A percentile compares a stretch with the other conserved stretches of the same genome.
phyloP scores from a whole-genome alignment of 1,284 basidiomycete genomes.

The Cutaneotrichosporon sp. region DNA sequence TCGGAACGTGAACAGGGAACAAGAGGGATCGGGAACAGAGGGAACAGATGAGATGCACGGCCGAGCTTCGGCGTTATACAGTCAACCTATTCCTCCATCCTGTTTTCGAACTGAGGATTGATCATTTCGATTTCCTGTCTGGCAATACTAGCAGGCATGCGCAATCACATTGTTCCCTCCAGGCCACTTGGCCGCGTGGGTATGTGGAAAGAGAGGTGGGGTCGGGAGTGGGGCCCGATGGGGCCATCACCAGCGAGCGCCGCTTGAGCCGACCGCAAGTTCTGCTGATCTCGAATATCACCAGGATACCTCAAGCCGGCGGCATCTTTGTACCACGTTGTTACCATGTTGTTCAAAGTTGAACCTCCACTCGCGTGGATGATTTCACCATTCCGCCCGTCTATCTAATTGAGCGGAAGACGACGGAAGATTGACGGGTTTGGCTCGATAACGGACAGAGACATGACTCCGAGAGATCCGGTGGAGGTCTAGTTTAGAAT shows the following conservation, averaged over 20 bases:
- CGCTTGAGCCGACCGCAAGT: too few species aligned
- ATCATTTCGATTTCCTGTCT: not conserved
- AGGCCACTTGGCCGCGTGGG: too few species aligned
- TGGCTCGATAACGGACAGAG: not conserved
- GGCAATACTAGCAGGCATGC: not conserved
- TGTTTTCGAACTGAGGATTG: not conserved
- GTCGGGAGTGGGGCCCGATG: too few species aligned
- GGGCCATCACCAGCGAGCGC: too few species aligned
- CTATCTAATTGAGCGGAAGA: not conserved
- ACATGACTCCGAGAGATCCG: not conserved
- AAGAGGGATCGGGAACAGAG: too few species aligned
- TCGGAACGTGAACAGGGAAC: too few species aligned
- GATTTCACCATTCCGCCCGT: not conserved
- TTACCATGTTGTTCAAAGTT: not conserved
- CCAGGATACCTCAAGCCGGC: not conserved
- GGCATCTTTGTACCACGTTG: not conserved
- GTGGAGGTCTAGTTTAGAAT: not conserved
- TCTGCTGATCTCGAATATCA: too few species aligned
- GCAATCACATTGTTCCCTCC: not conserved
- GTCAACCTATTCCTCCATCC: not conserved
- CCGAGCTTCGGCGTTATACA: not conserved
- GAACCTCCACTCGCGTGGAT: not conserved
- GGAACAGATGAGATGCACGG: not conserved
- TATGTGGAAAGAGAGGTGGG: too few species aligned
- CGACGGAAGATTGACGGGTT: not conserved